Base-by-base conservation (phyloP, 2,329 filamentous ascomycete genomes). In the Hypomyces perniciosus region DNA sequence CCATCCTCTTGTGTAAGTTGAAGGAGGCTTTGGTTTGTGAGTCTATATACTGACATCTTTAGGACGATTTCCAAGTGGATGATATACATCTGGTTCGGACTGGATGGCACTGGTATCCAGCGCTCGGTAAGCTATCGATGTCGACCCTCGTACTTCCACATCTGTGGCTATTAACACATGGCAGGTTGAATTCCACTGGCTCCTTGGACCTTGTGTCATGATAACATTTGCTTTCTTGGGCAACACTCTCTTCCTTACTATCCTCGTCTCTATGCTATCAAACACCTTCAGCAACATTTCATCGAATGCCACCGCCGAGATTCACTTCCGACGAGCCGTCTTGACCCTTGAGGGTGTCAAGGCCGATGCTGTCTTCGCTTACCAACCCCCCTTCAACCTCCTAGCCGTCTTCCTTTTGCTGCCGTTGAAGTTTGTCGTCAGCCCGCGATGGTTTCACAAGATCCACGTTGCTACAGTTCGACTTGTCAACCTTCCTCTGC, bases 81-180 rank as follows among this genome's bases (percentile, higher is more conserved):
- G 88, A 79, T 93, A 2, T 93, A 87, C 79, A 91, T 95, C 56
- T 95, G 89, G 89, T 93, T 95, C 62, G 89, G 89, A 2, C 79
- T 95, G 2, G 89, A 93, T 59, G 89, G 80, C 6, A 82, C 77
- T 4, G 81, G 81, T 6, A 83, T 85, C 39, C 74, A 81, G 44
- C 67, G 74, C 56, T 80, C 80, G 51, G 75, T 77, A 61, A 62
- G 72, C 12, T 38, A 20, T 34, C 8, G 27, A 26, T 45, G n/a
- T 7, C 12, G 13, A 33, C 7, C 27, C 12, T 26, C 26, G 44
- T n/a, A 10, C 8, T 5, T 12, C 8, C 26, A 37, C 29, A 5
- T 31, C 6, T 26, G 34, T 29, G 27, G 6, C 26, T 35, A 9
- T 26, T 53, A n/a, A 48, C 45, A 46, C 5, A 8, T 29, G 33